Evolutionary conservation across 2,329 filamentous ascomycete species (phyloP).

Genomic region (Allantophomopsis cytisporea): DNA sequence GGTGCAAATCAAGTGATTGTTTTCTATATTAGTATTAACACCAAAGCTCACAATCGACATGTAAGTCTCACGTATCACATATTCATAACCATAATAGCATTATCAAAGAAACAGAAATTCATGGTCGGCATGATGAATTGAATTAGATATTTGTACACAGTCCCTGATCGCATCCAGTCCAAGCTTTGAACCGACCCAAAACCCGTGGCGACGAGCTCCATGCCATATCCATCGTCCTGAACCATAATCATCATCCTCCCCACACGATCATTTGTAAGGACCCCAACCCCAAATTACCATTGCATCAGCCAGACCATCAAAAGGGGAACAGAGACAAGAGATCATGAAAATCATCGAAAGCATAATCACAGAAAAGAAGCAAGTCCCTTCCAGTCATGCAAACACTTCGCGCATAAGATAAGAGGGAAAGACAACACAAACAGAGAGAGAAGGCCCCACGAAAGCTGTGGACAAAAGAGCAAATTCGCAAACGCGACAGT

Average conservation of each 20-base stretch:
- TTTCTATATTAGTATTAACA: no score
- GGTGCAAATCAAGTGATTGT: no score
- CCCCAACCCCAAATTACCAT: background rate
- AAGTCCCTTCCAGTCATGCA: no score
- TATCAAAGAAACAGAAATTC: no score
- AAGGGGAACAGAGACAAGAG: background rate
- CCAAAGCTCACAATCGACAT: no score
- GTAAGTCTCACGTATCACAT: no score
- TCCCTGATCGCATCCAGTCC: background rate
- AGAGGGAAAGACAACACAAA: background rate
- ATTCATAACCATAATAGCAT: no score
- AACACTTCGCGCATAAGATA: no score
- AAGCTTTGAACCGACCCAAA: background rate
- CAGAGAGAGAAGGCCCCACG: background rate
- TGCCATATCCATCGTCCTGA: background rate
- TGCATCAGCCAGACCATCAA: constrained; percentile 1
- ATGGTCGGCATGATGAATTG: background rate
- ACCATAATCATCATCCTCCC: background rate
- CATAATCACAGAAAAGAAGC: no score
- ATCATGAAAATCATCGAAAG: background rate
- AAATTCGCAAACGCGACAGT: no score
- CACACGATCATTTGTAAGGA: background rate
- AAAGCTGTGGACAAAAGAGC: no score
- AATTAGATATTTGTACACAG: constrained; percentile 2
- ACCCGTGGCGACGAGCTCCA: background rate